Percentiles rank a stretch among this genome's conserved stretches.
Conservation (phyloP, 495 filamentous ascomycete genomes). For the Haplographium delicatum region DNA sequence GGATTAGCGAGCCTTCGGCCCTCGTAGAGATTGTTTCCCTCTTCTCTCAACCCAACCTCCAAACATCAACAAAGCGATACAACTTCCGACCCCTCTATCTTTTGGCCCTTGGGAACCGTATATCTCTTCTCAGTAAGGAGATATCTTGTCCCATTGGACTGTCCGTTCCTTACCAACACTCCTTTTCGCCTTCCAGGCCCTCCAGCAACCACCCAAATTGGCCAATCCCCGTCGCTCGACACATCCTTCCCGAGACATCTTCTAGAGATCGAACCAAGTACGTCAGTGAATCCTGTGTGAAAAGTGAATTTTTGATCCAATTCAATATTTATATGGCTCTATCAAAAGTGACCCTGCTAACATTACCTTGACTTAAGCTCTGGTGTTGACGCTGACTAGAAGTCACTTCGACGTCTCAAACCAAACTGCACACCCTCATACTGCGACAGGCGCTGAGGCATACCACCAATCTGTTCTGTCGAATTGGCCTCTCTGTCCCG, state of each 20-base stretch:
- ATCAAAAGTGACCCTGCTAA: too few species aligned
- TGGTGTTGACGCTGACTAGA: background rate
- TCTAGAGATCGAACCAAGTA: conserved; percentile 1
- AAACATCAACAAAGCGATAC: background rate
- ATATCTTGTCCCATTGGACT: conserved; percentile 12
- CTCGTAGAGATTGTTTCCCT: too few species aligned
- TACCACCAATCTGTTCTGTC: conserved; percentile 3
- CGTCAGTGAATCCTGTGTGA: background rate
- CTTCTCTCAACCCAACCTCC: too few species aligned
- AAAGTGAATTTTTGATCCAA: too few species aligned
- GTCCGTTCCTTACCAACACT: conserved; percentile 20
- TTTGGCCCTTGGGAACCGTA: conserved; percentile 3
- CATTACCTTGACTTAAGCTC: background rate
- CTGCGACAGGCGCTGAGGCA: background rate
- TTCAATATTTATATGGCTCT: too few species aligned
- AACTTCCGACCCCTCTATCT: background rate
- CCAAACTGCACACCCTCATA: background rate
- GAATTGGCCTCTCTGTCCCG: background rate
- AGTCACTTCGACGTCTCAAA: background rate
- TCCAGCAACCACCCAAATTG: background rate
- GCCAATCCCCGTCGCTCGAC: conserved; percentile 2
- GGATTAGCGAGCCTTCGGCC: too few species aligned
- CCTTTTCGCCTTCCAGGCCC: conserved; percentile 1
- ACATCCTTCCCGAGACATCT: conserved; percentile 7
- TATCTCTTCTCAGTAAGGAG: conserved; percentile 1